Evolutionary conservation across 2,329 filamentous ascomycete genomes (phyloP), one percentile per base, ranked within the genome.

Genomic region (Fusarium hostae): DNA sequence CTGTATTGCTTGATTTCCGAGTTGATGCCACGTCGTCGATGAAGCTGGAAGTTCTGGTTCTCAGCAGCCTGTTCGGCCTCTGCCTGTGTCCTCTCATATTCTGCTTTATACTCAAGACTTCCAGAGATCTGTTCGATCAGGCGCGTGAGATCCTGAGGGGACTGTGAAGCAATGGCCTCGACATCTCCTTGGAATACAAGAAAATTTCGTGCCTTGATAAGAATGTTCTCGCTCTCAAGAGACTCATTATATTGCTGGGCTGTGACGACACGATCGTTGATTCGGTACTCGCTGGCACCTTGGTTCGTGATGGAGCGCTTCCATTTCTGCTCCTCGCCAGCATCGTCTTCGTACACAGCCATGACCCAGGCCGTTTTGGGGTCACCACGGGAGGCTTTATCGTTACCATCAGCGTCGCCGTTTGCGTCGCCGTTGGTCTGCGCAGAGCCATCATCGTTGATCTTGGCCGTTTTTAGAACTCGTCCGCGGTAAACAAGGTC

Each of bases 101-200:
- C 94, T 13, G 90, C 89, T 82, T 98, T 98, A 83, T 95, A 94
- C 77, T 99, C 96, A 56, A 98, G 83, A 81, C 95, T 98, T 48
- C 96, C 96, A 2, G 95, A 98, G 69, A 99, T 98, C 81, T 98
- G 96, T 83, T 99, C 96, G 62, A 99, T 97, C 55, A 99, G 85
- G 55, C 94, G 89, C 1, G 96, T 99, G 41, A 99, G 88, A 77
- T 98, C 96, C 75, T 94, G 95, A 0, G 96, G 94, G 2, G 94
- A 97, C 80, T 98, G 96, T 11, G 94, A 94, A 4, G 96, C 97
- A 78, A 99, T 98, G 28, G 94, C 93, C 81, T 99, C 96, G 22
- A 99, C 95, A 79, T 99, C 96, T 73, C 96, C 97, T 81, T 99
- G 96, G 80, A 99, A 99, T 39, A 99, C 96, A 9, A 99, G 88